Percentiles rank a stretch among this genome's conserved stretches.
Conservation (phyloP, 129 eudicot genomes). For the Helianthus annuus region HanXRQr2.0-SUNRISE NC_035444.2:77328113-77328612, state of each 20-base stretch:
- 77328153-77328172: slow-evolving; percentile 31
- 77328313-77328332: slow-evolving; percentile 42
- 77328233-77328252: slow-evolving; percentile 48
- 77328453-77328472: background rate
- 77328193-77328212: slow-evolving; percentile 53
- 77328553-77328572: too few species aligned
- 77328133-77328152: slow-evolving; percentile 44
- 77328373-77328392: slow-evolving; percentile 52
- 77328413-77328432: slow-evolving; percentile 4
- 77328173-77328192: slow-evolving; percentile 45
- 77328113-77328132: slow-evolving; percentile 46
- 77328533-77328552: too few species aligned
- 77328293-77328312: slow-evolving; percentile 39
- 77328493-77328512: background rate
- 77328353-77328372: slow-evolving; percentile 54
- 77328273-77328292: slow-evolving; percentile 47
- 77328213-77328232: slow-evolving; percentile 56
- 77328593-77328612: too few species aligned
- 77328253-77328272: slow-evolving; percentile 50
- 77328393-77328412: background rate
- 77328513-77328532: background rate
- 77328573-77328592: too few species aligned
- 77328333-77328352: slow-evolving; percentile 54
- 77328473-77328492: slow-evolving; percentile 14
- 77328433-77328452: slow-evolving; percentile 6